Conservation (phyloP, 768 basidiomycete species). For the Russula sp. region DNA sequence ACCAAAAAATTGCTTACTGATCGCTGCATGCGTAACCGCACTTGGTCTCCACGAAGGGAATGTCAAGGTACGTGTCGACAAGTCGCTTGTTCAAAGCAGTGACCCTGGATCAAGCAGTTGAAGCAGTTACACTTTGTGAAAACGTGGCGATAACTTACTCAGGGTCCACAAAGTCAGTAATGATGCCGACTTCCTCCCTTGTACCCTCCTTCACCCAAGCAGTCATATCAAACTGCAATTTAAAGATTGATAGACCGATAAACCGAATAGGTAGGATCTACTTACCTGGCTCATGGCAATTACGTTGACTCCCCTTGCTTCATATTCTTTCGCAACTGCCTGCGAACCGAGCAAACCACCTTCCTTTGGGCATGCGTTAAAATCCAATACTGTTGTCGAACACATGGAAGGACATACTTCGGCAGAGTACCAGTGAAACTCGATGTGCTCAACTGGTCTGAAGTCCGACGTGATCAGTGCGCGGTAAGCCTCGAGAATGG, state of each 20-base stretch:
- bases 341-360: slow-evolving; percentile 86
- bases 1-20: slow-evolving; percentile 53
- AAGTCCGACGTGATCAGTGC: slow-evolving; percentile 67
- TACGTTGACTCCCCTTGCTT: slow-evolving; percentile 58
- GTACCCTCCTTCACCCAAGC: slow-evolving; percentile 83
- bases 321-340: slow-evolving; percentile 79
- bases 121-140: background rate
- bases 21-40: slow-evolving; percentile 96
- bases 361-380: slow-evolving; percentile 47
- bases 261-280: slow-evolving; percentile 8
- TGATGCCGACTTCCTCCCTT: slow-evolving; percentile 68
- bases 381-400: background rate
- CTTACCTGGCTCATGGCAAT: slow-evolving; percentile 79
- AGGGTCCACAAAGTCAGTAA: slow-evolving; percentile 77
- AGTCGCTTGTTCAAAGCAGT: slow-evolving; percentile 78
- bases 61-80: slow-evolving; percentile 74
- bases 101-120: slow-evolving; percentile 47
- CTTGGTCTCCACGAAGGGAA: slow-evolving; percentile 83
- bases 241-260: slow-evolving; percentile 18
- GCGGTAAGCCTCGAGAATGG: slow-evolving; percentile 75
- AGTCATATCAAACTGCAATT: slow-evolving; percentile 78
- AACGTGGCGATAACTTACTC: slow-evolving; percentile 39
- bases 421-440: slow-evolving; percentile 85
- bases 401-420: slow-evolving; percentile 47
- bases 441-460: slow-evolving; percentile 60